phyloP scores from a whole-genome alignment of 768 basidiomycete species.

The Lepiota subincarnata region DNA sequence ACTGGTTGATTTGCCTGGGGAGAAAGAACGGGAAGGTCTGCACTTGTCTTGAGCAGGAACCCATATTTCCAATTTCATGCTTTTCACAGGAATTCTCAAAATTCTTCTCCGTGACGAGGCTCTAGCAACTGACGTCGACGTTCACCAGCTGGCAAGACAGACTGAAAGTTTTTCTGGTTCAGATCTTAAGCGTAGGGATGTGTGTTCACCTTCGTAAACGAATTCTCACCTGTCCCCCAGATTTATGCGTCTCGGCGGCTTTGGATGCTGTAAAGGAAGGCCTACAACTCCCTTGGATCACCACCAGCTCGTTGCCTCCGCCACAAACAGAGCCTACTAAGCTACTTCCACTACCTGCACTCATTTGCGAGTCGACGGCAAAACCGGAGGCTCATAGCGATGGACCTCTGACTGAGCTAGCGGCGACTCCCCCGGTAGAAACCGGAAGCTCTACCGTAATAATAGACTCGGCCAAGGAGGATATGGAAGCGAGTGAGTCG shows the following conservation, averaged over 20 bases:
- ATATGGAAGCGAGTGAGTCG: neutral
- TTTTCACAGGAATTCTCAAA: constrained; percentile 68
- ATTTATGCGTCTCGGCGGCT: constrained; percentile 90
- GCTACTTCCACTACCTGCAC: neutral
- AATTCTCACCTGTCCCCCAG: constrained; percentile 35
- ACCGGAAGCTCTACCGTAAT: neutral
- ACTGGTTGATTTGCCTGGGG: constrained; percentile 85
- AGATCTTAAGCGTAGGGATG: constrained; percentile 81
- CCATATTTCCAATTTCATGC: neutral
- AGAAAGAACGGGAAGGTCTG: constrained; percentile 77
- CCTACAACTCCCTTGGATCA: constrained; percentile 74
- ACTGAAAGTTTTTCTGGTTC: constrained; percentile 91
- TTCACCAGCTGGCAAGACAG: constrained; percentile 56
- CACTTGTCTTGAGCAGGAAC: constrained; percentile 8
- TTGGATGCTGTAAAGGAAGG: constrained; percentile 87
- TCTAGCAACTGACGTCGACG: constrained; percentile 60
- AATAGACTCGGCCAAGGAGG: neutral
- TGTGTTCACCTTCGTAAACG: neutral
- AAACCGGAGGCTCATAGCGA: constrained; percentile 4
- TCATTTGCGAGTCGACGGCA: constrained; percentile 1
- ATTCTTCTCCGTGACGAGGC: constrained; percentile 83
- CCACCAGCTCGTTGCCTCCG: constrained; percentile 5
- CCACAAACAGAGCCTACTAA: neutral
- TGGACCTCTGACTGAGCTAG: constrained; percentile 10
- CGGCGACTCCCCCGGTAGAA: neutral